phyloP scores from a whole-genome alignment of 495 filamentous ascomycete genomes.

The Xylaria grammica region DNA sequence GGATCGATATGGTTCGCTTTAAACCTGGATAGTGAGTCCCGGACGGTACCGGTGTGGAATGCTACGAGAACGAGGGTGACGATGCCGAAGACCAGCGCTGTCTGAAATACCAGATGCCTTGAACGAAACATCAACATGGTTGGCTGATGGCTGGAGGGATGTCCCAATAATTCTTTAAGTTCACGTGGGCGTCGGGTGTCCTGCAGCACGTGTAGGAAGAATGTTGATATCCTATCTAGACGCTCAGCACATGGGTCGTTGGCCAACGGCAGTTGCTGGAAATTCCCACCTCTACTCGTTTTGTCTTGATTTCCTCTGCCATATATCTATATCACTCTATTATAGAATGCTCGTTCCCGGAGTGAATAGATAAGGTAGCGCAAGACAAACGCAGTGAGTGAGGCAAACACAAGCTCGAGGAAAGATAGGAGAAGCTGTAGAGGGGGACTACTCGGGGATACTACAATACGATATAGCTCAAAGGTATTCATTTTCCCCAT shows the following conservation, averaged over 20 bases:
- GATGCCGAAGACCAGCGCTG: conserved; percentile 1
- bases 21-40: conserved; percentile 12
- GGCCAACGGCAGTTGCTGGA: not conserved
- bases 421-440: no score
- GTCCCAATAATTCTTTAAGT: not conserved
- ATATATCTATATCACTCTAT: not conserved
- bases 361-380: not conserved
- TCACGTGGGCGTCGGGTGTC: not conserved
- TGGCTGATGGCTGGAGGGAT: not conserved
- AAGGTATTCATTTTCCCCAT: no score
- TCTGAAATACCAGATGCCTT: conserved; percentile 7
- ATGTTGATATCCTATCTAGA: not conserved
- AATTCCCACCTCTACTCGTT: not conserved
- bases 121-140: conserved; percentile 11
- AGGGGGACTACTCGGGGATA: not conserved
- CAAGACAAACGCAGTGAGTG: not conserved
- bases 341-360: not conserved
- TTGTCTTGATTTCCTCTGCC: not conserved
- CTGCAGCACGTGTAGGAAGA: not conserved
- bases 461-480: not conserved
- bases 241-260: not conserved
- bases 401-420: not conserved
- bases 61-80: conserved; percentile 9
- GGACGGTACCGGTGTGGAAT: not conserved
- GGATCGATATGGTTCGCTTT: not conserved